Evolutionary conservation across 2,329 filamentous ascomycete genomes (phyloP).

Genomic region (Penicillium sp.): DNA sequence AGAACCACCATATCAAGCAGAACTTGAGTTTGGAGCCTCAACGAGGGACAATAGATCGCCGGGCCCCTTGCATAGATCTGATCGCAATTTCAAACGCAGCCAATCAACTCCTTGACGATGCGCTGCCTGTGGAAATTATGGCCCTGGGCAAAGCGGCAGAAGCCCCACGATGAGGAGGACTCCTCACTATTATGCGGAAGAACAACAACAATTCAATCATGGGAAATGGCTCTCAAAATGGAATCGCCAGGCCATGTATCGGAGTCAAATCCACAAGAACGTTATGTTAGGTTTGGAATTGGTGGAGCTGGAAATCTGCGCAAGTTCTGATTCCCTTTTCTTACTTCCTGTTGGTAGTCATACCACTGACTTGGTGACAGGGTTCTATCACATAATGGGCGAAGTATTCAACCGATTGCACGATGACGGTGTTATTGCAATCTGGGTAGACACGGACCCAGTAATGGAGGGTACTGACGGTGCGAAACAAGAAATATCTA

Average conservation of each 20-base stretch:
- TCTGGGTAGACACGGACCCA: background rate
- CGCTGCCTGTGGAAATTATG: slow-evolving; percentile 16
- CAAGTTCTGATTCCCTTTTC: slow-evolving; percentile 18
- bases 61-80: background rate
- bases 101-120: slow-evolving; percentile 6
- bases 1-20: background rate
- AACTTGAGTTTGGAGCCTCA: background rate
- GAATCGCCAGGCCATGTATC: background rate
- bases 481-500: background rate
- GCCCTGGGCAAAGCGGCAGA: slow-evolving; percentile 14
- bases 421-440: background rate
- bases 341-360: background rate
- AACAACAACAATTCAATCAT: slow-evolving; percentile 4
- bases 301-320: slow-evolving; percentile 25
- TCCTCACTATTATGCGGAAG: slow-evolving; percentile 8
- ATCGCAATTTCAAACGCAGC: background rate
- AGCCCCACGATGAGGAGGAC: slow-evolving; percentile 9
- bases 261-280: slow-evolving; percentile 7
- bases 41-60: background rate
- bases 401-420: slow-evolving; percentile 1
- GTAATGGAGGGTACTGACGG: too few relatives aligned
- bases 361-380: slow-evolving; percentile 9
- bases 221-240: slow-evolving; percentile 2
- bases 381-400: slow-evolving; percentile 9
- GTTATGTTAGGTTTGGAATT: slow-evolving; percentile 23